Evolutionary conservation across 2,329 filamentous ascomycete genomes (phyloP).

Genomic region (Colletotrichum shisoi): DNA sequence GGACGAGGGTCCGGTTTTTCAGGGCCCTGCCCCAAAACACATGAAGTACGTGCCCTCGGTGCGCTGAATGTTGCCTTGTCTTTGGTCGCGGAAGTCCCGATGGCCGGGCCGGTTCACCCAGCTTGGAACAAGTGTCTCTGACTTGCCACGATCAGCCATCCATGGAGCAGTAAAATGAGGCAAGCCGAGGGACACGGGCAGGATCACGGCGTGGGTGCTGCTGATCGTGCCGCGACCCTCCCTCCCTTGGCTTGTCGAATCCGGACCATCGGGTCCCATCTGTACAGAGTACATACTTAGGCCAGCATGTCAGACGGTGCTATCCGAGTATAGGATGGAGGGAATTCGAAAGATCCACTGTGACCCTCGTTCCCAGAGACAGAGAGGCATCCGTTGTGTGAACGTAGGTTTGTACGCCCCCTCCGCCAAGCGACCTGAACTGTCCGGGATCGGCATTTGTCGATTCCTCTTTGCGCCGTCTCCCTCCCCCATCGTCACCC

Average conservation of each 20-base stretch:
- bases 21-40: conserved; percentile 21
- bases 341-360: background rate
- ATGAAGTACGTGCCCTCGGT: conserved; percentile 14
- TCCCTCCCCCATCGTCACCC: background rate
- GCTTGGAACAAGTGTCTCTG: background rate
- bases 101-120: conserved; percentile 1
- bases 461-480: conserved; percentile 11
- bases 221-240: background rate
- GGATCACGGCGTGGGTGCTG: background rate
- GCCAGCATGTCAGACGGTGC: conserved; percentile 23
- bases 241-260: conserved; percentile 8
- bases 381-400: background rate
- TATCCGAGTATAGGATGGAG: background rate
- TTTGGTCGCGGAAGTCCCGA: conserved; percentile 17
- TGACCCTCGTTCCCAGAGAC: background rate
- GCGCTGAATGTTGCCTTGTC: conserved; percentile 14
- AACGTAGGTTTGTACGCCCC: conserved; percentile 10
- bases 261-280: conserved; percentile 17
- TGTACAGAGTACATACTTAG: conserved; percentile 3
- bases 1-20: conserved; percentile 33
- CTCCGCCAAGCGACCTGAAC: background rate
- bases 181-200: background rate
- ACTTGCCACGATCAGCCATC: background rate
- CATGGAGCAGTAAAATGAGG: background rate
- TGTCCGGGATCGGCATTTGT: conserved; percentile 15